These are phyloP conservation scores for Arachnomyces sp. DNA, from an alignment of 2,329 filamentous ascomycete species.

Conservation along the genomic window DNA sequence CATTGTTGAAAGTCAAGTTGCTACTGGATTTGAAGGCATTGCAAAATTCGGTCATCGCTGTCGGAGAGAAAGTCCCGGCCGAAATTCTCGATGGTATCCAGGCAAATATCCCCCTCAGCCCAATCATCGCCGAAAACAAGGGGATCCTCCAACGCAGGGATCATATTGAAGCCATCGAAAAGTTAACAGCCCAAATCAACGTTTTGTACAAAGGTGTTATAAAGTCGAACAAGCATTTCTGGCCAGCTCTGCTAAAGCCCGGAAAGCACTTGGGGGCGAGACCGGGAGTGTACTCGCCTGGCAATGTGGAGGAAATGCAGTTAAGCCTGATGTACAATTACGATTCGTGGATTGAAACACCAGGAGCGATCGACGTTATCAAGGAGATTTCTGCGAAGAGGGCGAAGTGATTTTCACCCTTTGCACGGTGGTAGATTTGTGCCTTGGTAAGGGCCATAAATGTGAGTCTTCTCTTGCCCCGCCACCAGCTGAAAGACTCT, in stretches of 20 bases:
- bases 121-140: conserved; percentile 15
- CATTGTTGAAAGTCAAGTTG: conserved; percentile 31
- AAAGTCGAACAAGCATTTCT: conserved; percentile 20
- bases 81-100: conserved; percentile 23
- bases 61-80: conserved; percentile 16
- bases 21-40: conserved; percentile 25
- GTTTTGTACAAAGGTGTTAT: conserved; percentile 15
- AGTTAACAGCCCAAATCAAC: conserved; percentile 19
- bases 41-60: conserved; percentile 12
- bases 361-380: conserved; percentile 19
- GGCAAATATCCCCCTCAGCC: conserved; percentile 14
- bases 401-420: no score
- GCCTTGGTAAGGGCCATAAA: no score
- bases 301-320: conserved; percentile 16
- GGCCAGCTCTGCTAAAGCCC: conserved; percentile 17
- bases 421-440: no score
- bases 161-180: conserved; percentile 11
- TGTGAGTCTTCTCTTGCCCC: conserved; percentile 2
- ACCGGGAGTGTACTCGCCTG: conserved; percentile 6
- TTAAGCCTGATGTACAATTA: conserved; percentile 16
- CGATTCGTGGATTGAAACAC: conserved; percentile 21
- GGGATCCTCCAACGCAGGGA: conserved; percentile 12
- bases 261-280: conserved; percentile 15
- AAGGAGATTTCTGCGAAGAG: no score
- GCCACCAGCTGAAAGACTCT: not conserved